Conservation (phyloP, 2,329 filamentous ascomycete species). For the Trichothecium sympodiale region DNA sequence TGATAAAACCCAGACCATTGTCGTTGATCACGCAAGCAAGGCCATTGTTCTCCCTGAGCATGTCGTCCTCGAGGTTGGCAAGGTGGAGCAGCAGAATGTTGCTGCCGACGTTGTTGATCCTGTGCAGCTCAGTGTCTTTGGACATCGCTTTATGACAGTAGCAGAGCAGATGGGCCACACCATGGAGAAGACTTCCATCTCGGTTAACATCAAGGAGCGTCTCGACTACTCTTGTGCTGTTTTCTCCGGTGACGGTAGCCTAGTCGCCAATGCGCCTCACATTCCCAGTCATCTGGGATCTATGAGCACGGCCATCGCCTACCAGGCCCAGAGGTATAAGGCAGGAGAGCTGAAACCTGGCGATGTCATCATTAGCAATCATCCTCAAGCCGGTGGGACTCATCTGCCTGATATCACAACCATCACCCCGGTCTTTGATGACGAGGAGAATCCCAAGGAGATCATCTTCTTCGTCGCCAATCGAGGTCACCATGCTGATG, state of each 20-base stretch:
- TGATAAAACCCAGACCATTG: constrained; percentile 64
- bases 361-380: constrained; percentile 60
- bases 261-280: constrained; percentile 67
- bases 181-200: constrained; percentile 65
- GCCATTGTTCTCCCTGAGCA: constrained; percentile 21
- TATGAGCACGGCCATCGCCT: constrained; percentile 65
- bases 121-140: constrained; percentile 63
- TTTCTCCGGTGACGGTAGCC: constrained; percentile 60
- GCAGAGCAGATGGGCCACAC: constrained; percentile 73
- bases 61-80: constrained; percentile 21
- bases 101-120: constrained; percentile 46
- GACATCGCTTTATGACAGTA: constrained; percentile 71
- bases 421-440: constrained; percentile 17
- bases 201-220: constrained; percentile 68
- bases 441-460: constrained; percentile 13
- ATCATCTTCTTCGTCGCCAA: constrained; percentile 22
- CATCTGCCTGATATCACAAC: constrained; percentile 16
- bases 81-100: constrained; percentile 9
- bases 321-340: constrained; percentile 56
- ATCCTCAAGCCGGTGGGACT: constrained; percentile 36
- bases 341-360: constrained; percentile 56
- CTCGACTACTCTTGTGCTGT: constrained; percentile 71
- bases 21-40: constrained; percentile 40
- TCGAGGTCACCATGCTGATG: constrained; percentile 22
- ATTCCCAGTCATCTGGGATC: constrained; percentile 67